Evolutionary conservation across 1,284 basidiomycete species (phyloP).

Genomic region (Acaromyces ingoldii): DNA sequence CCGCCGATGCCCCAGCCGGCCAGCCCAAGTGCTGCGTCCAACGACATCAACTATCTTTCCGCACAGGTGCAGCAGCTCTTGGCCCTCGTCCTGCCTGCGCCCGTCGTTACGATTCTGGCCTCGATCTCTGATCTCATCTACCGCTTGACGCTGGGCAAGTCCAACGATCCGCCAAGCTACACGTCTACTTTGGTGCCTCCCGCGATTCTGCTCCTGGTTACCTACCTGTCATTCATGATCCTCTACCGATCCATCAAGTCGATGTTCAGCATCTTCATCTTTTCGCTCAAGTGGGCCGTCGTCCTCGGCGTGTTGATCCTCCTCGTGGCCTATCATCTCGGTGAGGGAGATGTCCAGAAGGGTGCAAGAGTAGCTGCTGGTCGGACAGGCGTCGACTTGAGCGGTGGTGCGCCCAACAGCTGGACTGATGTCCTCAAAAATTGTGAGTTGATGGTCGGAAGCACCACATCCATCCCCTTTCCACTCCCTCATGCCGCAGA

Average conservation of each 20-base stretch:
- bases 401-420: neutral
- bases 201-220: neutral
- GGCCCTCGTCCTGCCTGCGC: neutral
- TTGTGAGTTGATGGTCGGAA: constrained; percentile 4
- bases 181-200: constrained; percentile 4
- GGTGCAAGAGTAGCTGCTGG: neutral
- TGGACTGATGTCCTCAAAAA: constrained; percentile 1
- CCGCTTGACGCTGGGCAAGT: neutral
- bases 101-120: neutral
- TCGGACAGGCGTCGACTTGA: neutral
- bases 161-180: neutral
- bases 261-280: neutral
- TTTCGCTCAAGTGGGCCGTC: constrained; percentile 2
- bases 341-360: constrained; percentile 1
- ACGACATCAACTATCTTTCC: neutral
- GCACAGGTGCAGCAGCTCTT: constrained; percentile 1
- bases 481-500: too few species aligned
- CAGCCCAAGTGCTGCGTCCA: neutral
- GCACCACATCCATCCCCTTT: too few species aligned
- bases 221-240: neutral
- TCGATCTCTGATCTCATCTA: neutral
- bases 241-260: constrained; percentile 1
- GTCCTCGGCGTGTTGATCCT: neutral
- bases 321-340: neutral
- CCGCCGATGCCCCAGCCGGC: constrained; percentile 3